A percentile compares a stretch with the other conserved stretches of the same genome.
Conservation (phyloP, 768 basidiomycete genomes). For the Hericium rajendrae region DNA sequence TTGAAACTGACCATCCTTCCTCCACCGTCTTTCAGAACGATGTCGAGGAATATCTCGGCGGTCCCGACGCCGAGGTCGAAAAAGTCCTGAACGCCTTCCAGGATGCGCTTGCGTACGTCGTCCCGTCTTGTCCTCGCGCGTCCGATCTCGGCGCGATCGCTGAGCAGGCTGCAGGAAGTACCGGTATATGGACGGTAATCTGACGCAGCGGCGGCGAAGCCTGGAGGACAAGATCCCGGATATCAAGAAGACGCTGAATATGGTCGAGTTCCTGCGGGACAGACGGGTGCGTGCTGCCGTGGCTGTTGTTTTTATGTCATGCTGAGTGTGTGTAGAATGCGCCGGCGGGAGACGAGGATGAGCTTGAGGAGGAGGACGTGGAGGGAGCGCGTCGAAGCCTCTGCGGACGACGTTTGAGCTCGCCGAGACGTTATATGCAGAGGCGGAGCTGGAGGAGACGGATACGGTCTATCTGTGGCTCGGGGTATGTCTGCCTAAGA, state of each 20-base stretch:
- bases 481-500: slow-evolving; percentile 56
- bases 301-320: slow-evolving; percentile 4
- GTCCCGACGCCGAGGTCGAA: slow-evolving; percentile 71
- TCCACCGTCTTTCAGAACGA: slow-evolving; percentile 48
- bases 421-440: slow-evolving; percentile 90
- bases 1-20: not conserved
- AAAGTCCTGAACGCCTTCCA: slow-evolving; percentile 71
- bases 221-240: slow-evolving; percentile 95
- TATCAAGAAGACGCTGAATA: slow-evolving; percentile 82
- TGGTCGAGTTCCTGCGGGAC: slow-evolving; percentile 76
- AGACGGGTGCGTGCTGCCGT: slow-evolving; percentile 40
- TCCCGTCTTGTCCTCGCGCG: not conserved
- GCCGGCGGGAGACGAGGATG: slow-evolving; percentile 31
- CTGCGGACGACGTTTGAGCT: slow-evolving; percentile 87
- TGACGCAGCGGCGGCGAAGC: slow-evolving; percentile 65
- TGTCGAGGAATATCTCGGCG: slow-evolving; percentile 79
- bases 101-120: slow-evolving; percentile 90
- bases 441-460: slow-evolving; percentile 78
- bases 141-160: not conserved
- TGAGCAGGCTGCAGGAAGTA: slow-evolving; percentile 67
- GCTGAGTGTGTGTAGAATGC: slow-evolving; percentile 29
- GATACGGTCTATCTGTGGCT: slow-evolving; percentile 94
- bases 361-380: slow-evolving; percentile 37
- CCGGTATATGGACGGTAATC: slow-evolving; percentile 90
- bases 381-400: slow-evolving; percentile 35